phyloP scores from a whole-genome alignment of 2,329 filamentous ascomycete genomes.

The Xylaria sp. region DNA sequence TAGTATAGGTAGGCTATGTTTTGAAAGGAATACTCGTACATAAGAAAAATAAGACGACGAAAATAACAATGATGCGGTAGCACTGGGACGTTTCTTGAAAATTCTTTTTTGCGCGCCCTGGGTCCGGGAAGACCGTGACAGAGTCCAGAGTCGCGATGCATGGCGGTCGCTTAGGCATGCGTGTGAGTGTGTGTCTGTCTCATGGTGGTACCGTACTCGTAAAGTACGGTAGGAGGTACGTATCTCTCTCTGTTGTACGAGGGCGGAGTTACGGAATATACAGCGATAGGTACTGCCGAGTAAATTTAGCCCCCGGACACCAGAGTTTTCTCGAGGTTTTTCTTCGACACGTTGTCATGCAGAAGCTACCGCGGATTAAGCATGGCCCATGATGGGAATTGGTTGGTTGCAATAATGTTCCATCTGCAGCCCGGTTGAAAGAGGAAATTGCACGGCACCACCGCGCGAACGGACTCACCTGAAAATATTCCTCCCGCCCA shows the following conservation, averaged over 20 bases:
- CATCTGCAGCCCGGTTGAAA: conserved; percentile 21
- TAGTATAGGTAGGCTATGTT: not conserved
- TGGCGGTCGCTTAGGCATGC: not conserved
- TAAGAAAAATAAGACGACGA: not conserved
- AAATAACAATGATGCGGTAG: not conserved
- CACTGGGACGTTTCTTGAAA: not conserved
- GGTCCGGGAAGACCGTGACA: not conserved
- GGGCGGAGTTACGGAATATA: no score
- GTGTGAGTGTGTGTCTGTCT: not conserved
- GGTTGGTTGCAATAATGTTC: conserved; percentile 15
- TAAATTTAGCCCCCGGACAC: conserved; percentile 12
- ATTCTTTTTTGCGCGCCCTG: not conserved
- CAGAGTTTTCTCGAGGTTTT: not conserved
- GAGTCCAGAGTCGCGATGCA: not conserved
- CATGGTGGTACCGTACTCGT: not conserved
- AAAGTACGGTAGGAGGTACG: not conserved
- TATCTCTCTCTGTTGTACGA: not conserved
- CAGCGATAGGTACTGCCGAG: no score
- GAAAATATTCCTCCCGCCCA: conserved; percentile 20
- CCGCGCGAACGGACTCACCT: conserved; percentile 30
- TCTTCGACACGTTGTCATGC: conserved; percentile 19
- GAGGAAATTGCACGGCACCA: conserved; percentile 22
- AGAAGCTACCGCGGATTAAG: not conserved
- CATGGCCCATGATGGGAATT: not conserved
- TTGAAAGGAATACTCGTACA: not conserved